phyloP scores from a whole-genome alignment of 352 stramenopile species.

The Globisporangium spinosum region DNA sequence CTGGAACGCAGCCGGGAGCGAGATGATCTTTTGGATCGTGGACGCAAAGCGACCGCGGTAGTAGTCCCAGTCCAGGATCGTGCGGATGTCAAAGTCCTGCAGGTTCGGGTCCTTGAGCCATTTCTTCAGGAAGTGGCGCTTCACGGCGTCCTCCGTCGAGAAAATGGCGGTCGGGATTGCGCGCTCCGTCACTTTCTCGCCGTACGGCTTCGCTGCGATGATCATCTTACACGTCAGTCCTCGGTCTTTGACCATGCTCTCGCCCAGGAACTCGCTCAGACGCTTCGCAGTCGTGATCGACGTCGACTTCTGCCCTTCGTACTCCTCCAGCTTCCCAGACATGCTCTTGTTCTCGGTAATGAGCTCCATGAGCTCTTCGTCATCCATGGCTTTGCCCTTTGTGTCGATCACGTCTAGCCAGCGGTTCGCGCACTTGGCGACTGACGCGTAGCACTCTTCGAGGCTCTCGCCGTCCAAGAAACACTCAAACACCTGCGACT shows the following conservation, averaged over 20 bases:
- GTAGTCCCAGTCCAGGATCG: constrained; percentile 99
- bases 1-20: constrained; percentile 97
- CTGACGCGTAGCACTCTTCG: constrained; percentile 94
- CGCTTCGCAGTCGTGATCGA: constrained; percentile 96
- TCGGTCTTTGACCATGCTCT: constrained; percentile 98
- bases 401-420: constrained; percentile 99
- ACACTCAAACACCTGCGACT: constrained; percentile 96
- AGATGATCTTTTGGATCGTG: constrained; percentile 99
- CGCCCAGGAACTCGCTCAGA: constrained; percentile 97
- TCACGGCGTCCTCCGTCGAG: constrained; percentile 92
- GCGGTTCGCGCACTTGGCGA: constrained; percentile 95
- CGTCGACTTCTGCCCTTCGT: constrained; percentile 96
- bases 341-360: constrained; percentile 99
- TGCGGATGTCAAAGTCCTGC: constrained; percentile 91
- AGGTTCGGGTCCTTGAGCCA: constrained; percentile 94
- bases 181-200: constrained; percentile 96
- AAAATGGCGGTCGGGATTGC: constrained; percentile 99
- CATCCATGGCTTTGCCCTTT: constrained; percentile 91
- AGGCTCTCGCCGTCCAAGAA: constrained; percentile 95
- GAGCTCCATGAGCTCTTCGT: constrained; percentile 96
- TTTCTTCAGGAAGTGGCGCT: constrained; percentile 96
- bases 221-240: constrained; percentile 98
- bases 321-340: constrained; percentile 96
- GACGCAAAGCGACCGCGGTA: constrained; percentile 87
- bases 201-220: constrained; percentile 89